These are phyloP conservation scores for Isatis tinctoria DNA, from an alignment of 345 rosid species.

Conservation along the genomic window DNA sequence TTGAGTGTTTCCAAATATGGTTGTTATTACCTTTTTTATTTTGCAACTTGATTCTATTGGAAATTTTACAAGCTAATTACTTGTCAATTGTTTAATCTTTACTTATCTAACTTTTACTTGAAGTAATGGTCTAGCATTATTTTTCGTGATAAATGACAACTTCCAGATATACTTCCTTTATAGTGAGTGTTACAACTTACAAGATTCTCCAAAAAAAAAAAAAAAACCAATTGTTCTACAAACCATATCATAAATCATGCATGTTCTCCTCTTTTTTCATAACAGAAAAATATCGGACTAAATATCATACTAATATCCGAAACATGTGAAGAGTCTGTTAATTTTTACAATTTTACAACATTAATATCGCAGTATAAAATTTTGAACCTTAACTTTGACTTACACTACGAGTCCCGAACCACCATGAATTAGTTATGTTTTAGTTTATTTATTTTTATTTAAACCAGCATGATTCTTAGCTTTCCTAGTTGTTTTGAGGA, in stretches of 20 bases:
- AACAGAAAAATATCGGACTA: not conserved
- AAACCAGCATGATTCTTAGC: not conserved
- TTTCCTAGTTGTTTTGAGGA: not conserved
- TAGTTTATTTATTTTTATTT: not conserved
- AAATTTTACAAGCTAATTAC: not conserved
- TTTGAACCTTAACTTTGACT: not conserved
- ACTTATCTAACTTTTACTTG: not conserved
- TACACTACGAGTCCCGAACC: not conserved
- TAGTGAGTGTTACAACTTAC: not conserved
- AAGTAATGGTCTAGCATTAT: not conserved
- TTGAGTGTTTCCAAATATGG: conserved; percentile 26
- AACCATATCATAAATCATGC: not conserved
- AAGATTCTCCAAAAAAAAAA: not conserved
- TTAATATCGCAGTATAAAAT: too few species aligned
- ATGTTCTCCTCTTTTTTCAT: not conserved
- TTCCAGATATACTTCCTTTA: not conserved
- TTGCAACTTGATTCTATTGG: conserved; percentile 19
- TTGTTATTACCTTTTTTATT: conserved; percentile 10
- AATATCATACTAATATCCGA: not conserved
- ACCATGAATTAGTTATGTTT: not conserved
- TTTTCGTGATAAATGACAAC: not conserved
- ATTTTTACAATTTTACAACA: too few species aligned
- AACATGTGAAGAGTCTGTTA: too few species aligned
- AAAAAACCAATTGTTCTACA: not conserved
- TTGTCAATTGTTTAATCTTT: not conserved